Conservation (phyloP, 192 early-diverging fungal genomes). For the Rhizophlyctis rosea region DNA sequence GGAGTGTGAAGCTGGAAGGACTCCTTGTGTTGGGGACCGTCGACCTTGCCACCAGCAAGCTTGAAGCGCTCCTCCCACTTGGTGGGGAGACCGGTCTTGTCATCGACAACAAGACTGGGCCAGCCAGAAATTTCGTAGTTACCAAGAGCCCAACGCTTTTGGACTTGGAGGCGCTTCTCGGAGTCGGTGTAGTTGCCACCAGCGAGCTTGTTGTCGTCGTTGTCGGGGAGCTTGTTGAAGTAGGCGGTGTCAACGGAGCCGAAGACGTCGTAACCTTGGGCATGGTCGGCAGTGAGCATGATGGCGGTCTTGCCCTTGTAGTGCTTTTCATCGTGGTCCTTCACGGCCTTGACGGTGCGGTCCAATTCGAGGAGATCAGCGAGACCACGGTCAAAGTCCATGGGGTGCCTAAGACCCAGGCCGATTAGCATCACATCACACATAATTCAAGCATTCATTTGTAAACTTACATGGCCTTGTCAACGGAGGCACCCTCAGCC, state of each 20-base stretch:
- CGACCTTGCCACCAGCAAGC: slow-evolving; percentile 33
- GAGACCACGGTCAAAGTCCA: slow-evolving; percentile 61
- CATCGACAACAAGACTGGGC: slow-evolving; percentile 33
- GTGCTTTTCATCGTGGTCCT: slow-evolving; percentile 53
- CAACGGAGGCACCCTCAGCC: slow-evolving; percentile 63
- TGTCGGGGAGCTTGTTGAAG: slow-evolving; percentile 42
- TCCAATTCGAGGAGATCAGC: slow-evolving; percentile 68
- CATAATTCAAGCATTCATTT: too few species aligned
- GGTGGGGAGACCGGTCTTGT: slow-evolving; percentile 31
- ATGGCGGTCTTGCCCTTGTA: slow-evolving; percentile 54
- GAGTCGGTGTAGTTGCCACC: too few species aligned
- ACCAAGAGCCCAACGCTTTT: slow-evolving; percentile 29
- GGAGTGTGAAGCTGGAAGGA: slow-evolving; percentile 22
- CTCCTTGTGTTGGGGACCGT: slow-evolving; percentile 22
- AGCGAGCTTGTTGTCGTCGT: slow-evolving; percentile 10
- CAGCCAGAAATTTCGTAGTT: slow-evolving; percentile 34
- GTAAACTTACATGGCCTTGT: slow-evolving; percentile 64
- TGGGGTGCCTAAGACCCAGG: too few species aligned
- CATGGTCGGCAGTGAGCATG: slow-evolving; percentile 64
- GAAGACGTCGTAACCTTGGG: slow-evolving; percentile 62
- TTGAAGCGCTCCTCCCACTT: slow-evolving; percentile 28
- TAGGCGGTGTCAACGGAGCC: slow-evolving; percentile 59
- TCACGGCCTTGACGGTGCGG: slow-evolving; percentile 53
- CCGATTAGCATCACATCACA: too few species aligned
- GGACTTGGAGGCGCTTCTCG: slow-evolving; percentile 7